phyloP scores from a whole-genome alignment of 1,139 yeast genomes.

The Geotrichum candidum region DNA sequence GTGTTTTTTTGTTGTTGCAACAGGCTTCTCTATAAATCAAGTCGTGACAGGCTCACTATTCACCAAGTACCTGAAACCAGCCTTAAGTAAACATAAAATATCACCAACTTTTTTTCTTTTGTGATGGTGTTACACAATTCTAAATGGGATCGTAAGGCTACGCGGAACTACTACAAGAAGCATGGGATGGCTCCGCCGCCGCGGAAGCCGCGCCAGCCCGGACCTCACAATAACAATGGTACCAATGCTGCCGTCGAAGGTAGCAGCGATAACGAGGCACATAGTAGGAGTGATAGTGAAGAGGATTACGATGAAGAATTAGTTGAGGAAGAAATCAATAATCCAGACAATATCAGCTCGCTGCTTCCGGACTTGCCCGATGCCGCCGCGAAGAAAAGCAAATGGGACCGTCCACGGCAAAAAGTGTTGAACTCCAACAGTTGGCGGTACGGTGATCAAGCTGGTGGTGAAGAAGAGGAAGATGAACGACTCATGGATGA shows the following conservation, averaged over 20 bases:
- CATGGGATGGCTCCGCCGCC: conserved; percentile 16
- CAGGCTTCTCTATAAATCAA: no score
- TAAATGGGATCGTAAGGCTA: conserved; percentile 19
- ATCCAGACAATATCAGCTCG: conserved; percentile 4
- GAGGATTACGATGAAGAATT: conserved; percentile 1
- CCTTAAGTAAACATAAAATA: no score
- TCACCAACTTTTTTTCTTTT: no score
- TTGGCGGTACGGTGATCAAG: conserved; percentile 14
- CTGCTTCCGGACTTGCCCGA: conserved; percentile 4
- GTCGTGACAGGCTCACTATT: no score
- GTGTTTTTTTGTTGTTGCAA: no score
- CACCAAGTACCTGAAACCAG: no score
- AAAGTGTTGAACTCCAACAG: conserved; percentile 13
- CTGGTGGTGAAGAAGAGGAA: conserved; percentile 9
- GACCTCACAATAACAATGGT: not conserved
- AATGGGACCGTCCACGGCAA: not conserved
- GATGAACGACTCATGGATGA: conserved; percentile 1
- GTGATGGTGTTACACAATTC: conserved; percentile 18
- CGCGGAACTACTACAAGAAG: conserved; percentile 16
- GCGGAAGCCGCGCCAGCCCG: not conserved
- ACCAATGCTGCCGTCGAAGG: not conserved
- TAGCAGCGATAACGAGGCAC: not conserved
- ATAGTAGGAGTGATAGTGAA: not conserved
- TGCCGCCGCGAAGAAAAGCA: not conserved
- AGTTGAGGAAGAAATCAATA: not conserved